phyloP scores from a whole-genome alignment of 1,284 basidiomycete genomes.

The Ustilago loliicola region DNA sequence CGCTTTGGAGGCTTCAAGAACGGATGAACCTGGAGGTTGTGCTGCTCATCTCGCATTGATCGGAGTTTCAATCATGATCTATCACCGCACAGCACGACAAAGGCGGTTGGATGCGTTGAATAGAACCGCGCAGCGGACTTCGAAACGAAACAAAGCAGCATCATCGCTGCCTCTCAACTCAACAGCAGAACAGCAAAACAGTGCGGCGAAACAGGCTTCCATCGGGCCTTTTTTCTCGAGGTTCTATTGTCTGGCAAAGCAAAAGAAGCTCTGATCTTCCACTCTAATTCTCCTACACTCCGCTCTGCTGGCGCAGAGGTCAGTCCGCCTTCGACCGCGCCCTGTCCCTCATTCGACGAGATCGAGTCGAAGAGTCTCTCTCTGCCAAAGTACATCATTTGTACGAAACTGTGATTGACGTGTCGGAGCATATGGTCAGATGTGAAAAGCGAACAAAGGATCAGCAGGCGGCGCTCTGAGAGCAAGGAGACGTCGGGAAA shows the following conservation, averaged over 20 bases:
- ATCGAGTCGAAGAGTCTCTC: background rate
- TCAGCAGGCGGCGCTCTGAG: background rate
- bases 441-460: background rate
- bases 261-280: background rate
- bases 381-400: background rate
- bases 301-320: background rate
- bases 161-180: background rate
- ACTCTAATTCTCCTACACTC: constrained; percentile 1
- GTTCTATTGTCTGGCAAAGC: background rate
- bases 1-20: background rate
- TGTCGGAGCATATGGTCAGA: no score
- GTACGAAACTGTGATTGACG: background rate
- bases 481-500: background rate
- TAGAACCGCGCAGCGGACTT: constrained; percentile 2
- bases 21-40: background rate
- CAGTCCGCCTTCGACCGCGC: background rate
- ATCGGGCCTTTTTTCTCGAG: background rate
- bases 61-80: constrained; percentile 3
- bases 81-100: background rate
- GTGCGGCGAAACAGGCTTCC: background rate
- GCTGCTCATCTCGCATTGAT: background rate
- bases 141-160: background rate
- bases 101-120: background rate
- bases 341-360: background rate
- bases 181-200: no score